Evolutionary conservation across 2,329 filamentous ascomycete species (phyloP), one percentile per base, ranked within the genome.

Genomic region (Venturia nashicola): DNA sequence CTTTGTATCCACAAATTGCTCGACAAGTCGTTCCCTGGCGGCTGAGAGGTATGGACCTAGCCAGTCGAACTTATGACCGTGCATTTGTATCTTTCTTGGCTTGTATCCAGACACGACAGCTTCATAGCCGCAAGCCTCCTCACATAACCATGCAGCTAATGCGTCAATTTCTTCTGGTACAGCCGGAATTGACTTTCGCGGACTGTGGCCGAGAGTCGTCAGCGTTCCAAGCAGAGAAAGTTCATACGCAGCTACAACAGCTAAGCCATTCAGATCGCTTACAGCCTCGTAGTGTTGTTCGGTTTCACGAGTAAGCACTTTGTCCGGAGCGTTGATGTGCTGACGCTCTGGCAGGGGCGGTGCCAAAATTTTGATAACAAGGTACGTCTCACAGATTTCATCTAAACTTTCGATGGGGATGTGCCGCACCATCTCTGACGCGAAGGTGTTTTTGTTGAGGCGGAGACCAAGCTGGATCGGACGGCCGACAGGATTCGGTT

Each of bases 181-280:
- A 14, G 14, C 23, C 3, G 46, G 46, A 14, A 51, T 20, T 14
- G 20, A 1, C 20, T 51, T 51, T 16, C 46, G 20, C 3, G 46
- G 46, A 12, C 20, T 27, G 46, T 27, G 27, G 23, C 60, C 59
- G 2, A 66, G 64, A 40, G 63, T 66, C 32, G 61, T 64, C 36
- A 66, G 65, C 59, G 63, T 66, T 12, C 65, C 65, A 12, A 65
- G 23, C 61, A 57, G 16, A 42, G 63, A 39, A 62, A 63, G 42
- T 60, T 66, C 65, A 40, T 63, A 66, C 14, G 64, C 60, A 36
- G 63, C 65, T n/a, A 65, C 61, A 39, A 65, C 64, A 16, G 64
- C 63, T 40, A 65, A 48, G 18, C 65, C 64, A 32, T 66, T 66
- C 54, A 66, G 34, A 44, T 66, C 64, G 61, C 65, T 65, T 18